A percentile compares a stretch with the other conserved stretches of the same genome.
phyloP scores from a whole-genome alignment of 345 rosid species.

The Syzygium grande region DNA sequence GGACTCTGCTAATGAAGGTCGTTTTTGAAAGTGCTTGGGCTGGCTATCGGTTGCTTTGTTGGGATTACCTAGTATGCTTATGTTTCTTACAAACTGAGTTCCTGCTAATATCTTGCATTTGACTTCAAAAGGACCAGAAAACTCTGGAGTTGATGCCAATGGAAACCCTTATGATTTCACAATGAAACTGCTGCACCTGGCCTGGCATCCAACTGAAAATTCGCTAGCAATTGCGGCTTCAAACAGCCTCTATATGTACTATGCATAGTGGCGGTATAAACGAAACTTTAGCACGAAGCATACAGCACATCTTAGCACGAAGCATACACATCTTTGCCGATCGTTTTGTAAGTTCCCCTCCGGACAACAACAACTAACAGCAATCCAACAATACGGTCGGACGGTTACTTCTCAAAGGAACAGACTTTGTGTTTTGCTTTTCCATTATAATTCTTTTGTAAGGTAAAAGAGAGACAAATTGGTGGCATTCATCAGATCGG shows the following conservation, averaged over 20 bases:
- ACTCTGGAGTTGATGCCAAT: constrained; percentile 34
- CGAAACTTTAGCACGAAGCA: neutral
- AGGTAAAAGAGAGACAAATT: constrained; percentile 16
- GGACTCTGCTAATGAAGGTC: neutral
- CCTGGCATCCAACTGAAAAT: constrained; percentile 55
- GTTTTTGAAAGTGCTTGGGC: neutral
- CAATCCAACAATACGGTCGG: neutral
- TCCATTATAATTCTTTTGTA: constrained; percentile 25
- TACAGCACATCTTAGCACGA: neutral
- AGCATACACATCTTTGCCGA: neutral
- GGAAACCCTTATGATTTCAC: constrained; percentile 49
- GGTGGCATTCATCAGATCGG: neutral
- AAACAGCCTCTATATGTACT: constrained; percentile 62
- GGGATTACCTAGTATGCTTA: neutral
- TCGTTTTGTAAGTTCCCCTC: constrained; percentile 3
- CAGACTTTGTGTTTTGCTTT: constrained; percentile 10
- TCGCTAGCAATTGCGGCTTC: constrained; percentile 50
- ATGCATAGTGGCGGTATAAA: constrained; percentile 23
- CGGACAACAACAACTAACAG: neutral
- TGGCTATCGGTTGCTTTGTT: neutral
- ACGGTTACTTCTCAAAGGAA: constrained; percentile 9
- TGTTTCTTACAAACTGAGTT: neutral
- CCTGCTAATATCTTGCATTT: neutral
- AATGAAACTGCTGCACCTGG: constrained; percentile 44
- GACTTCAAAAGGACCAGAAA: constrained; percentile 23